Percentiles rank a stretch among this genome's conserved stretches.
Evolutionary conservation across 23 red algal genomes (phyloP).

Genomic region (Cyanidium caldarium): DNA sequence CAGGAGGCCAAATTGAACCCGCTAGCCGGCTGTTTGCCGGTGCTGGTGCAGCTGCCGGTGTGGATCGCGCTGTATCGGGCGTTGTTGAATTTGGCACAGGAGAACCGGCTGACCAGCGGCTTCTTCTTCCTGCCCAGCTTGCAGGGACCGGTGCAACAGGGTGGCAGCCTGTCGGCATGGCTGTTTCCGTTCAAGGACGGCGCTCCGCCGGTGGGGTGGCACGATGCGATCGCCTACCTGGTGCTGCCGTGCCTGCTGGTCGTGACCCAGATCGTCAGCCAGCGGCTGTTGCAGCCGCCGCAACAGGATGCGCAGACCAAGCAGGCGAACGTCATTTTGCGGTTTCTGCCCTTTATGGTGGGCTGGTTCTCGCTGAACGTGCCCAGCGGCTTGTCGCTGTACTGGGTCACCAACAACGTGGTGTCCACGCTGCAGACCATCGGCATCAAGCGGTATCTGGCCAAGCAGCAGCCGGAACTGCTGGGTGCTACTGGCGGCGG

Average conservation of each 20-base stretch:
- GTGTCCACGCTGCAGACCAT: constrained; percentile 75
- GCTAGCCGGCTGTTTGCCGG: constrained; percentile 86
- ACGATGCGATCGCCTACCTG: constrained; percentile 83
- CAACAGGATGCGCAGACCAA: constrained; percentile 27
- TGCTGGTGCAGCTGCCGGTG: constrained; percentile 77
- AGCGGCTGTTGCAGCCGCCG: constrained; percentile 56
- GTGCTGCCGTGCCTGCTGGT: constrained; percentile 68
- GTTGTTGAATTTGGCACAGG: constrained; percentile 68
- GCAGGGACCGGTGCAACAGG: constrained; percentile 76
- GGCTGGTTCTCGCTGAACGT: constrained; percentile 99
- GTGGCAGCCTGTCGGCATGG: constrained; percentile 59
- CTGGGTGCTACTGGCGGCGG: background rate
- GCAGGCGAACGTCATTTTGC: constrained; percentile 49
- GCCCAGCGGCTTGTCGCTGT: constrained; percentile 65
- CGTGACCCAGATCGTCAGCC: constrained; percentile 45
- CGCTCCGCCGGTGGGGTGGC: constrained; percentile 92
- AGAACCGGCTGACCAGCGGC: constrained; percentile 56
- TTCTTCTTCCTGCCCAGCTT: constrained; percentile 91
- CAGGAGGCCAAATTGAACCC: constrained; percentile 83
- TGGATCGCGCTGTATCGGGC: constrained; percentile 96
- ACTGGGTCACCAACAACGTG: constrained; percentile 99
- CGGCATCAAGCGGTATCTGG: constrained; percentile 20
- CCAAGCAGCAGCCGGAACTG: background rate
- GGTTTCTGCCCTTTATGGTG: constrained; percentile 91
- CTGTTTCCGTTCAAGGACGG: constrained; percentile 86